Conservation (phyloP, 106 monocot genomes). For the Dioscorea dumetorum region DNA sequence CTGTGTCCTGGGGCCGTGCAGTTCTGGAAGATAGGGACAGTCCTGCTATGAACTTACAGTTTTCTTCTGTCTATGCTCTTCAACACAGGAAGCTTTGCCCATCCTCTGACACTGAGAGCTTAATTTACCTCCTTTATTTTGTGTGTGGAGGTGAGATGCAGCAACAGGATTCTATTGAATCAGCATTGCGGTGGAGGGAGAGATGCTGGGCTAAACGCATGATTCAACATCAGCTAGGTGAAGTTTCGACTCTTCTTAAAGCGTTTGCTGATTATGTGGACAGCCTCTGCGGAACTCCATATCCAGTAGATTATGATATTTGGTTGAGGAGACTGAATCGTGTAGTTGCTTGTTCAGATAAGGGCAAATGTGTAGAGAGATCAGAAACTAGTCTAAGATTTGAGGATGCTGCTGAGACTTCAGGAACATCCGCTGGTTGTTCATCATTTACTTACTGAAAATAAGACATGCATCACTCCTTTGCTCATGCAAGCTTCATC, state of each 20-base stretch:
- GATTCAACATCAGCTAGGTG: slow-evolving; percentile 21
- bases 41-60: slow-evolving; percentile 15
- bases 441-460: background rate
- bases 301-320: slow-evolving; percentile 26
- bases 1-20: slow-evolving; percentile 18
- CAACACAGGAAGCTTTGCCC: slow-evolving; percentile 19
- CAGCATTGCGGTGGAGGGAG: slow-evolving; percentile 25
- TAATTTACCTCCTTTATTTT: slow-evolving; percentile 18
- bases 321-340: slow-evolving; percentile 24
- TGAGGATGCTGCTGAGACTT: slow-evolving; percentile 15
- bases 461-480: background rate
- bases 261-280: slow-evolving; percentile 37
- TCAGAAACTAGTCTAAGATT: slow-evolving; percentile 14
- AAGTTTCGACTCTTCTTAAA: slow-evolving; percentile 23
- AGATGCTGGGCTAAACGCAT: slow-evolving; percentile 16
- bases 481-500: background rate
- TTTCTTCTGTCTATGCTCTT: slow-evolving; percentile 20
- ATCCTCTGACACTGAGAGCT: slow-evolving; percentile 21
- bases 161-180: slow-evolving; percentile 17
- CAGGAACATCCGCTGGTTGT: slow-evolving; percentile 10
- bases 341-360: slow-evolving; percentile 5
- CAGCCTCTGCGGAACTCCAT: slow-evolving; percentile 24
- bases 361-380: slow-evolving; percentile 11
- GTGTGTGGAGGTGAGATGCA: slow-evolving; percentile 8
- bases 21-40: slow-evolving; percentile 24